Base-by-base conservation (phyloP, 2,329 filamentous ascomycete species). In the Dactylellina parvicollis region DNA sequence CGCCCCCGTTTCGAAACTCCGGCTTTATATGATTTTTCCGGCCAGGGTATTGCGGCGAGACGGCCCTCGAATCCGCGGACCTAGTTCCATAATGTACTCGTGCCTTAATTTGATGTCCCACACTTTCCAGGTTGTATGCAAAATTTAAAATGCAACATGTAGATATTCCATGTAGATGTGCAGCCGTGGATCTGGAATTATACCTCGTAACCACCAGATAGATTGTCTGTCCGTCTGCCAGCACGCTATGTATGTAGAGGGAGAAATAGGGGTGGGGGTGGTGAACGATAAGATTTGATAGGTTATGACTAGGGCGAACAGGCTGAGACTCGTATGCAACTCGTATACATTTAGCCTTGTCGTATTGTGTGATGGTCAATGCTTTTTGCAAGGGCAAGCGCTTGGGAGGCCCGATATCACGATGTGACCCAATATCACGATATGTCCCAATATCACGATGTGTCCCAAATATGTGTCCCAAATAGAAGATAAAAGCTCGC, bases 311-410 rank as follows among this genome's bases (percentile, higher is more conserved):
- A 46, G 42, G 42, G 42, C 42, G 22, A 4, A 36, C 26, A 32
- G 47, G 47, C 26, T 52, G 28, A 36, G 28, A 32, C 36, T 20
- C 47, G 47, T 52, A 52, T 52, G 10, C 47, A 52, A 52, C 47
- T 52, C 47, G 47, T 52, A 52, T 52, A 20, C 10, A 52, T 52
- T 52, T 52, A 52, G 28, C 47, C 47, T 34, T 34, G 47, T 20
- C 47, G 47, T 52, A 52, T 46, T 52, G 26, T 16, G 47, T 24
- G 47, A 18, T 2, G 14, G 20, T 46, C 47, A 52, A 52, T 52
- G n/a, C 47, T 28, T 34, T 52, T 52, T 8, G 28, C 12, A 52
- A 52, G 47, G 28, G 47, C 26, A 18, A 20, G 12, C 26, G 26
- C 47, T 52, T 20, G 26, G 20, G 2, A 30, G 47, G 10, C 47